Conservation (phyloP, 108 stramenopile genomes). For the Discostella stelligeroides region DNA sequence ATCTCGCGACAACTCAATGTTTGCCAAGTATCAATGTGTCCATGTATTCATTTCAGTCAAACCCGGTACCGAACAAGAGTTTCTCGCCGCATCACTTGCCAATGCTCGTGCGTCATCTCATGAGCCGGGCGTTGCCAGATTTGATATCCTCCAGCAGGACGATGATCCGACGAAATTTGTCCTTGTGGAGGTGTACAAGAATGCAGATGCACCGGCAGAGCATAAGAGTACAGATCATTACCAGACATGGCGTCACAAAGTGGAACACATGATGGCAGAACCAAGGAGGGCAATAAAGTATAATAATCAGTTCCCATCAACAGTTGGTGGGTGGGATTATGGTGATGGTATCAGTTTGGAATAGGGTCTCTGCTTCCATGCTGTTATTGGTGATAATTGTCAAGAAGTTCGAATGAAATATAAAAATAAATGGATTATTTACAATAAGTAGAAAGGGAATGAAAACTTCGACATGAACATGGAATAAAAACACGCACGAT, state of each 20-base stretch:
- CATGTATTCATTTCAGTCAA: constrained; percentile 56
- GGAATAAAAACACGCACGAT: no score
- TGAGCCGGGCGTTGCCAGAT: constrained; percentile 56
- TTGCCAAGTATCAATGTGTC: constrained; percentile 38
- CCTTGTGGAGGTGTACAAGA: constrained; percentile 59
- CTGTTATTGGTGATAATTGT: no score
- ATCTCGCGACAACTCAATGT: no score
- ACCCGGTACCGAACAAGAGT: constrained; percentile 49
- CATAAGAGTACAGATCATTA: constrained; percentile 65
- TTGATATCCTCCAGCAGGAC: constrained; percentile 57
- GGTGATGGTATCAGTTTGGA: constrained; percentile 29
- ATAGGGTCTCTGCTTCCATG: no score
- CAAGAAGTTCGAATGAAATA: no score
- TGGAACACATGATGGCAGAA: constrained; percentile 67
- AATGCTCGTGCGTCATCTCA: constrained; percentile 50
- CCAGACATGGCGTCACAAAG: constrained; percentile 48
- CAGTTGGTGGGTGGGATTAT: constrained; percentile 52
- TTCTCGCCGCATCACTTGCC: constrained; percentile 44
- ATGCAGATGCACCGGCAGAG: constrained; percentile 47
- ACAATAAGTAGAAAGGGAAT: no score
- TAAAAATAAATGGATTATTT: no score
- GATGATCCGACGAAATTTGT: constrained; percentile 56
- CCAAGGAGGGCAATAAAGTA: constrained; percentile 56
- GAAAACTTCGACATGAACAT: no score
- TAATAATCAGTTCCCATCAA: constrained; percentile 48